Percentiles rank a stretch among this genome's conserved stretches.
Evolutionary conservation across 176 grass and related monocot species (phyloP).

Genomic region (Carex myosuroides): DNA sequence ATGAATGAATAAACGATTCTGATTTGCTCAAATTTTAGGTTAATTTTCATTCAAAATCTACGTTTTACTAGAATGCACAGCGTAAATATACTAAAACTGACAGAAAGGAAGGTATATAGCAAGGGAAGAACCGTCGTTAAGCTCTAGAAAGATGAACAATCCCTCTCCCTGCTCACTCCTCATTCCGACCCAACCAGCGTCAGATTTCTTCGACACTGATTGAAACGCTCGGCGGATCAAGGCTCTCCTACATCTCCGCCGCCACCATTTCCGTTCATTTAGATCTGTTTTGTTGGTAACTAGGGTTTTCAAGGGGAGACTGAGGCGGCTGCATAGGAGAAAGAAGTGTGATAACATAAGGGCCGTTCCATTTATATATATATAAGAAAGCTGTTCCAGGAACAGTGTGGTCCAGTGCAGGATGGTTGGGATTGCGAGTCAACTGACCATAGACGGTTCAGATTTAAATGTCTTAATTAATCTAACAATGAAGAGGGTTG

Average conservation of each 20-base stretch:
- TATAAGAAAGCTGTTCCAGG: too few species aligned
- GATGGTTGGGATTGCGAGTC: too few species aligned
- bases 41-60: not conserved
- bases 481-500: too few species aligned
- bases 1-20: not conserved
- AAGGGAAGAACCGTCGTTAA: not conserved
- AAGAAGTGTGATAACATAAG: not conserved
- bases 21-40: not conserved
- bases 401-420: too few species aligned
- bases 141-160: not conserved
- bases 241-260: too few species aligned
- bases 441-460: too few species aligned
- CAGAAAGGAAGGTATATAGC: not conserved
- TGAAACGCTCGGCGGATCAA: not conserved
- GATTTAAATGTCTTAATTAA: too few species aligned
- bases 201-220: not conserved
- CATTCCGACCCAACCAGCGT: not conserved
- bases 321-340: not conserved
- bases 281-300: not conserved
- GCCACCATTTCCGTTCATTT: not conserved
- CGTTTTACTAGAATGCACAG: not conserved
- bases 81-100: not conserved
- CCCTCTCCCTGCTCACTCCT: not conserved
- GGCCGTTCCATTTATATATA: too few species aligned
- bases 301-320: not conserved